Percentiles rank a stretch among this genome's conserved stretches.
Conservation (phyloP, 306 rosid species). For the Psophocarpus tetragonolobus region DNA sequence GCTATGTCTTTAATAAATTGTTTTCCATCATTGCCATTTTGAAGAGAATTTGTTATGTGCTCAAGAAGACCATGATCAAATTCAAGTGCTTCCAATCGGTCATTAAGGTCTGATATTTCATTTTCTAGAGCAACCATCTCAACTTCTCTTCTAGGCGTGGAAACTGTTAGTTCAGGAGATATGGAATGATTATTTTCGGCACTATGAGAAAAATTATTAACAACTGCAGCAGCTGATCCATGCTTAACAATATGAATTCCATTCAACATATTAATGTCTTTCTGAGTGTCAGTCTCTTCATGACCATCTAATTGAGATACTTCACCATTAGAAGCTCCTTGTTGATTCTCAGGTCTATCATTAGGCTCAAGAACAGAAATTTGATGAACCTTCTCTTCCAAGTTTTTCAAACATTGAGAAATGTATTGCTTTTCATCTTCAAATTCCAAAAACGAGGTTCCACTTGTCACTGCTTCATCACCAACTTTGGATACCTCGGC, state of each 20-base stretch:
- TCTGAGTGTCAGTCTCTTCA: slow-evolving; percentile 36
- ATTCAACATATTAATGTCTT: slow-evolving; percentile 28
- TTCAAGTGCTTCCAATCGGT: slow-evolving; percentile 78
- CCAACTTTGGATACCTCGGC: slow-evolving; percentile 36
- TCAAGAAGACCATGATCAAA: slow-evolving; percentile 72
- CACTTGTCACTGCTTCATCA: slow-evolving; percentile 37
- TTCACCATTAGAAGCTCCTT: slow-evolving; percentile 38
- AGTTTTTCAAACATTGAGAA: slow-evolving; percentile 53
- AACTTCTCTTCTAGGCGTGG: slow-evolving; percentile 31
- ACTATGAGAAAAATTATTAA: slow-evolving; percentile 35
- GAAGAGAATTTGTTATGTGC: slow-evolving; percentile 61
- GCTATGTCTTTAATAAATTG: slow-evolving; percentile 68
- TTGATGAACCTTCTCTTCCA: slow-evolving; percentile 62
- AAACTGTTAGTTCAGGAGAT: slow-evolving; percentile 24
- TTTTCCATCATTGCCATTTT: slow-evolving; percentile 60
- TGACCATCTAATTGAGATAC: slow-evolving; percentile 42
- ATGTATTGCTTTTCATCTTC: slow-evolving; percentile 74
- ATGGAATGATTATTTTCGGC: slow-evolving; percentile 30
- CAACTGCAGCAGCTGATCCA: slow-evolving; percentile 31
- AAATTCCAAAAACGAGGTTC: slow-evolving; percentile 50
- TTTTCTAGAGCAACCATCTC: slow-evolving; percentile 56
- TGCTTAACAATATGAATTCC: slow-evolving; percentile 42
- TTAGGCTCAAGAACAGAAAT: slow-evolving; percentile 33
- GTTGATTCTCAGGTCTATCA: slow-evolving; percentile 40
- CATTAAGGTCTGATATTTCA: slow-evolving; percentile 73